phyloP scores from a whole-genome alignment of 202 grass and related monocot genomes.

The Setaria viridis region DNA sequence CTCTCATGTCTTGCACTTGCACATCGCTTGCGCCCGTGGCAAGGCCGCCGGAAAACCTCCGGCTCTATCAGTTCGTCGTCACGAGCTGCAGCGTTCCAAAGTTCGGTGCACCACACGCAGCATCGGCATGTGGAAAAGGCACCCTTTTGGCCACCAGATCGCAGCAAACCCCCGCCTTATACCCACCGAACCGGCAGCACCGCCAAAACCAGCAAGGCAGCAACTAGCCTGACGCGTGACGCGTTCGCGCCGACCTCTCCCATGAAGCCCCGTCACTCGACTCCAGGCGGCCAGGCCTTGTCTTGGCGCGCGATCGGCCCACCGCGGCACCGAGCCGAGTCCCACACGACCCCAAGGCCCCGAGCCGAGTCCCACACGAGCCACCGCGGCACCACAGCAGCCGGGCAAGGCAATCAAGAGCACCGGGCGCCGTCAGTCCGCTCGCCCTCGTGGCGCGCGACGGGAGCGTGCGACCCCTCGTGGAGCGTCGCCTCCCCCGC shows the following conservation, averaged over 20 bases:
- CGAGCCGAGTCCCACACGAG: too few species aligned
- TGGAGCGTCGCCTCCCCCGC: slow-evolving; percentile 20
- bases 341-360: background rate
- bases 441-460: background rate
- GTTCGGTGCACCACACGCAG: background rate
- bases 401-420: background rate
- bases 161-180: background rate
- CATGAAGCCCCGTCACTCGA: background rate
- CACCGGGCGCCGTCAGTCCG: background rate
- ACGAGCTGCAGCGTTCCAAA: background rate
- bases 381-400: background rate
- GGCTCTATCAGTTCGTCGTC: background rate
- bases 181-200: background rate
- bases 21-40: background rate
- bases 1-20: background rate
- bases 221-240: background rate
- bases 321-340: background rate
- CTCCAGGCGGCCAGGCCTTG: background rate
- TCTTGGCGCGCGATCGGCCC: background rate
- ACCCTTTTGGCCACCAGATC: background rate
- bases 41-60: background rate
- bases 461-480: slow-evolving; percentile 40
- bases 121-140: background rate
- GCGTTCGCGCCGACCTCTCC: background rate
- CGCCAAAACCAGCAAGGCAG: background rate